These are phyloP conservation scores for Colletotrichum sp. DNA, from an alignment of 2,329 filamentous ascomycete species.

Conservation along the genomic window DNA sequence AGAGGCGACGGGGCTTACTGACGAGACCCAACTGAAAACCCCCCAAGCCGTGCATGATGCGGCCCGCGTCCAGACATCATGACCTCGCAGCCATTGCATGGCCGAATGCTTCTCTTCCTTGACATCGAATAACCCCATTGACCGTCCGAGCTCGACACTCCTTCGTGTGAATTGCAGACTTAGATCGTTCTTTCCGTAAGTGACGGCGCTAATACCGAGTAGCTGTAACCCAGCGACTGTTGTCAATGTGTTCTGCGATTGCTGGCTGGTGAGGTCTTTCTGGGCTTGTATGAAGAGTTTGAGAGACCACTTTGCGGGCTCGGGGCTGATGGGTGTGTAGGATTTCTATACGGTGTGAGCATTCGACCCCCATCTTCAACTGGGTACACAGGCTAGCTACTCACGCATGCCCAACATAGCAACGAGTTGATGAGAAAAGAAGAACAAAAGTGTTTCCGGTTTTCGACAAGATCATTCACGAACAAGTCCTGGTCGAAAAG, in stretches of 20 bases:
- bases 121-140: slow-evolving; percentile 7
- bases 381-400: background rate
- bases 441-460: background rate
- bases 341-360: background rate
- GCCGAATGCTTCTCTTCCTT: background rate
- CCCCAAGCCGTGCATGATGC: slow-evolving; percentile 35
- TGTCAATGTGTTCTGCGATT: background rate
- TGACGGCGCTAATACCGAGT: background rate
- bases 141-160: background rate
- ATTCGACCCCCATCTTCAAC: rapidly evolving
- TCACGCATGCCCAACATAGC: background rate
- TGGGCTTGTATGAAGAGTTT: background rate
- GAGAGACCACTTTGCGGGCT: background rate
- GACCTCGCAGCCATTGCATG: background rate
- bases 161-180: background rate
- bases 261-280: background rate
- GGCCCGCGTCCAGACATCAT: background rate
- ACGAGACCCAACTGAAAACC: slow-evolving; percentile 22
- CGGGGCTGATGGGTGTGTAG: background rate
- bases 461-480: background rate
- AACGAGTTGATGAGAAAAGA: background rate
- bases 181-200: background rate
- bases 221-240: background rate
- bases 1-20: background rate
- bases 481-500: slow-evolving; percentile 3